Base-by-base conservation (phyloP, 2,329 filamentous ascomycete species). In the Phialemonium atrogriseum region DNA sequence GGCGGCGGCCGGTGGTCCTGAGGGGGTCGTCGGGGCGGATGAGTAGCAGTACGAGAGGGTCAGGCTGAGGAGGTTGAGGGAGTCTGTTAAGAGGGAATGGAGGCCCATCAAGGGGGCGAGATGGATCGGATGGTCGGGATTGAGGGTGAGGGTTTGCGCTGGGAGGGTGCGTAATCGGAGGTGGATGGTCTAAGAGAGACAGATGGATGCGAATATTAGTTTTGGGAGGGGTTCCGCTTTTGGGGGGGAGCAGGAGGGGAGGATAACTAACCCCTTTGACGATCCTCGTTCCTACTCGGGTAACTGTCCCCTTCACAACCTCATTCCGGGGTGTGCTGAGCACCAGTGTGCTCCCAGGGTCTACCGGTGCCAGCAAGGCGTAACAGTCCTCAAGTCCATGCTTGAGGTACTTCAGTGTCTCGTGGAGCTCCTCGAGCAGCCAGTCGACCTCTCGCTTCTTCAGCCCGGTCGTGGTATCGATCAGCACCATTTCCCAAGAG, bases 291-390 rank as follows among this genome's bases (percentile, higher is more conserved):
- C 91, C 91, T 21, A 94, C 77, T 33, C 91, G 77, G 1, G 89
- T 96, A 38, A 96, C 76, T 47, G 86, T 84, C 12, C 91, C 91
- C 57, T 98, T 98, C 40, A 96, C 78, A 44, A 74, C 77, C 62
- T 98, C 91, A 34, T 85, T 89, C 34, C 88, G 76, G 34, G 82
- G 73, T 10, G 88, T 93, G 39, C 84, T 91, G 43, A 98, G 71
- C 18, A 91, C 88, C 17, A 98, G 74, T 1, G 89, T 98, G 46
- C 80, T 88, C 7, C 87, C 87, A 1, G 81, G 79, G 50, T 94
- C 86, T 41, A 80, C 72, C 2, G 89, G 87, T 7, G 86, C 82
- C 18, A 98, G 76, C 15, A 96, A 72, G 12, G 81, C 77, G 45
- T 87, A 85, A 60, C 88, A 95, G 59, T 95, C 87, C 53, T 91